Base-by-base conservation (phyloP, 1,284 basidiomycete genomes). In the Abortiporus biennis region DNA sequence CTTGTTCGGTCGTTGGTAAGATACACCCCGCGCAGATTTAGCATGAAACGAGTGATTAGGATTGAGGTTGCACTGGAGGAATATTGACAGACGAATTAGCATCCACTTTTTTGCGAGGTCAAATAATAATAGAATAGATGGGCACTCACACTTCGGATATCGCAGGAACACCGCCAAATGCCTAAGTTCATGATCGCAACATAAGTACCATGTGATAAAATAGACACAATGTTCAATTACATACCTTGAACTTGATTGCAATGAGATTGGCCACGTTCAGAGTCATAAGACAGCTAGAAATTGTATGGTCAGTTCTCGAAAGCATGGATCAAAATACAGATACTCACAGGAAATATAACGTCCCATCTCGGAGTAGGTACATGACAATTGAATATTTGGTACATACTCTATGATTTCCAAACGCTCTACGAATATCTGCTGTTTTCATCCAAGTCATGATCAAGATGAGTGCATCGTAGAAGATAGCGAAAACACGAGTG, bases 401-500 rank as follows among this genome's bases (percentile, higher is more conserved):
- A 37, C n/a, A n/a, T n/a, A 29, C 27, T 8, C 27, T n/a, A 29
- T 9, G 21, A 12, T 31, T 22, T 2, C 35, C 11, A n/a, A 36
- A 43, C 4, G 40, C 21, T 13, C 38, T 35, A 17, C 27, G 38
- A n/a, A 47, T 53, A 11, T 35, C 40, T 3, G 21, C 17, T 3
- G 53, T 55, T 38, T 50, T 50, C 3, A 48, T 23, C 47, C 45
- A 53, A 1, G 53, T 55, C 33, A 55, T 39, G 13, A 53, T 32
- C 4, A 55, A 40, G 11, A 55, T 48, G 13, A 53, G 39, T 4
- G 27, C 43, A 33, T 55, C 49, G 20, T 47, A 38, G 1, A 24
- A 29, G 13, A 55, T 53, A 12, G 53, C 49, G 21, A 46, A 48
- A 4, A 34, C 38, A 15, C 49, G 45, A 19, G 44, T 45, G 39